Conservation (phyloP, 169 alveolate species). For the Plasmodium ovale region DNA sequence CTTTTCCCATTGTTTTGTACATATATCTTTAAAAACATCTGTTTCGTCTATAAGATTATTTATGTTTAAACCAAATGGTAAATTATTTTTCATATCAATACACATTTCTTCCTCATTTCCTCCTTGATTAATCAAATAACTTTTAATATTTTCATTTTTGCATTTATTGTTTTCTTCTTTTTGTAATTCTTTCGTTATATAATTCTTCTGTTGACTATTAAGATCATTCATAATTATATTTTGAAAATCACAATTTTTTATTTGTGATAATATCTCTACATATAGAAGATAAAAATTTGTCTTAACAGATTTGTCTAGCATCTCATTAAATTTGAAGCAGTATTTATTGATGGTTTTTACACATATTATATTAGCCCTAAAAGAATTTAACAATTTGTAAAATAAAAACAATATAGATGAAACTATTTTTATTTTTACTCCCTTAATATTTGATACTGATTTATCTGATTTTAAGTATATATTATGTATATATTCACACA, state of each 20-base stretch:
- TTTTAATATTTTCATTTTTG: not conserved
- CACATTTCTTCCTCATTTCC: not conserved
- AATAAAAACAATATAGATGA: constrained; percentile 22
- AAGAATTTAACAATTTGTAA: constrained; percentile 24
- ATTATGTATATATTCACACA: constrained; percentile 39
- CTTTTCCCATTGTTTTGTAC: constrained; percentile 75
- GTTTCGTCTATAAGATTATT: constrained; percentile 30
- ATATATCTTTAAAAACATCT: constrained; percentile 53
- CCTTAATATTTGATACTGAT: constrained; percentile 48
- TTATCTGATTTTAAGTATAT: constrained; percentile 49
- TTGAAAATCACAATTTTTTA: constrained; percentile 49
- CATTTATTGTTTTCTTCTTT: constrained; percentile 20
- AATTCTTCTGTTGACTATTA: constrained; percentile 53
- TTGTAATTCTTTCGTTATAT: constrained; percentile 65
- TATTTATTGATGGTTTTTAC: constrained; percentile 60
- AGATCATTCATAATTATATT: constrained; percentile 50
- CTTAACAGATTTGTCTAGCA: constrained; percentile 67
- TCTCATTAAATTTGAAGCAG: constrained; percentile 65
- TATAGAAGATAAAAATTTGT: constrained; percentile 56
- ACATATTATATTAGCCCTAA: constrained; percentile 48
- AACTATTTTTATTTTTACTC: constrained; percentile 53
- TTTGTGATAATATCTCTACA: constrained; percentile 32
- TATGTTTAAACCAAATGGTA: not conserved
- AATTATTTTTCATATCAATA: not conserved
- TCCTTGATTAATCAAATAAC: constrained; percentile 2